A percentile compares a stretch with the other conserved stretches of the same genome.
phyloP scores from a whole-genome alignment of 495 filamentous ascomycete genomes.

The Xylaria bambusicola region DNA sequence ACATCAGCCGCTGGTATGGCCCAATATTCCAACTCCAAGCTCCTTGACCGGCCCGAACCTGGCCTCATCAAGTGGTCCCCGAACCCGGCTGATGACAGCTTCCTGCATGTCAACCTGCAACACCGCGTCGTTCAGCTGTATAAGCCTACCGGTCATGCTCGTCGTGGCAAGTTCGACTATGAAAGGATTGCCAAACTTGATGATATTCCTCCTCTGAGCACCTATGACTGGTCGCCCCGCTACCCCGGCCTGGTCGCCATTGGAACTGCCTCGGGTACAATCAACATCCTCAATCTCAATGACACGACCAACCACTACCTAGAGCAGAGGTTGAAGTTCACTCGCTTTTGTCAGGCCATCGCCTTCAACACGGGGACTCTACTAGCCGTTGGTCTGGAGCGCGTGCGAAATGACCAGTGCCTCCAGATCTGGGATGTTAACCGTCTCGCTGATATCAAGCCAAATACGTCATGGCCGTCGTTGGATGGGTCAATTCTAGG shows the following conservation, averaged over 20 bases:
- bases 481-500: conserved; percentile 39
- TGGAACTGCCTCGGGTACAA: conserved; percentile 81
- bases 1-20: conserved; percentile 20
- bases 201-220: conserved; percentile 82
- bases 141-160: conserved; percentile 63
- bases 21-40: conserved; percentile 29
- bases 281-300: conserved; percentile 77
- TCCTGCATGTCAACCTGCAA: conserved; percentile 82
- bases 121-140: conserved; percentile 80
- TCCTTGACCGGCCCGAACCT: conserved; percentile 55
- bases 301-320: conserved; percentile 62
- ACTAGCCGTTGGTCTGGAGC: conserved; percentile 85
- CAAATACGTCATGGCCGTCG: conserved; percentile 37
- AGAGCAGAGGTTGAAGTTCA: conserved; percentile 79
- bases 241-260: conserved; percentile 72
- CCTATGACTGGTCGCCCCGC: conserved; percentile 92
- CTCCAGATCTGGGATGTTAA: conserved; percentile 93
- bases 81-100: conserved; percentile 64
- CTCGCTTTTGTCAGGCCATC: conserved; percentile 87
- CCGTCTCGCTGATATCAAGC: conserved; percentile 55
- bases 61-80: conserved; percentile 85
- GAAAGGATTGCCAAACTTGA: conserved; percentile 69
- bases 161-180: conserved; percentile 60
- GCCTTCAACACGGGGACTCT: conserved; percentile 79
- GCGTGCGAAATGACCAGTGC: conserved; percentile 89